These are phyloP conservation scores for Apophysomyces trapeziformis DNA, from an alignment of 371 early-diverging fungal genomes.

Conservation along the genomic window DNA sequence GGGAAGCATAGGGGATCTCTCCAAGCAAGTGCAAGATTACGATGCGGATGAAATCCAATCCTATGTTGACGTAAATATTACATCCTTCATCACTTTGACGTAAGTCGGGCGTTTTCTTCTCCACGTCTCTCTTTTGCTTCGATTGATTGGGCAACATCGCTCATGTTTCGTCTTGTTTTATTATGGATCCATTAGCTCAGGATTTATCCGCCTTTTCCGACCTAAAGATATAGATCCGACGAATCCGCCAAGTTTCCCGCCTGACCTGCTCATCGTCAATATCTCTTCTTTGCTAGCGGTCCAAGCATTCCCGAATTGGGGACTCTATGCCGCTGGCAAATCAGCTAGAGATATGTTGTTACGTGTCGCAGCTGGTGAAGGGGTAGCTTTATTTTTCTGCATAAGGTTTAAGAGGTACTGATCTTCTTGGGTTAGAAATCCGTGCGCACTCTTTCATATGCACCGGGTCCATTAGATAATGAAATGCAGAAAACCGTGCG, in stretches of 20 bases:
- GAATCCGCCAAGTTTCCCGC: conserved; percentile 13
- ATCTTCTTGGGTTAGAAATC: conserved; percentile 20
- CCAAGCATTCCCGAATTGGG: conserved; percentile 79
- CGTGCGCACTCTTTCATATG: conserved; percentile 77
- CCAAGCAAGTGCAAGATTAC: conserved; percentile 62
- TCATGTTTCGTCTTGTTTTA: background rate
- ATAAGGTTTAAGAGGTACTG: background rate
- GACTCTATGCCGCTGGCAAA: conserved; percentile 85
- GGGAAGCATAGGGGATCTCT: conserved; percentile 79
- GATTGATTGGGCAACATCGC: background rate
- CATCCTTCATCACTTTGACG: conserved; percentile 56
- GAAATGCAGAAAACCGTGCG: conserved; percentile 86
- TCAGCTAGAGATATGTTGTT: conserved; percentile 88
- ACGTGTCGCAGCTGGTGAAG: conserved; percentile 71
- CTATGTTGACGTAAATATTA: conserved; percentile 66
- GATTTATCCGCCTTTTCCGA: conserved; percentile 30
- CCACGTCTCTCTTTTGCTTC: too few species aligned
- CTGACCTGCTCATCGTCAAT: conserved; percentile 66
- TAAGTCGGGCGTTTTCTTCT: conserved; percentile 25
- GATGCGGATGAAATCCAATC: conserved; percentile 49
- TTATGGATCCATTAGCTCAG: conserved; percentile 22
- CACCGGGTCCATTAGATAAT: conserved; percentile 92
- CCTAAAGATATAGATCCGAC: conserved; percentile 10
- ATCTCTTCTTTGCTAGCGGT: conserved; percentile 88
- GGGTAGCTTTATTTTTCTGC: background rate